These are phyloP conservation scores for Zanthoxylum bungeanum DNA, from an alignment of 345 rosid genomes.

Conservation along the genomic window DNA sequence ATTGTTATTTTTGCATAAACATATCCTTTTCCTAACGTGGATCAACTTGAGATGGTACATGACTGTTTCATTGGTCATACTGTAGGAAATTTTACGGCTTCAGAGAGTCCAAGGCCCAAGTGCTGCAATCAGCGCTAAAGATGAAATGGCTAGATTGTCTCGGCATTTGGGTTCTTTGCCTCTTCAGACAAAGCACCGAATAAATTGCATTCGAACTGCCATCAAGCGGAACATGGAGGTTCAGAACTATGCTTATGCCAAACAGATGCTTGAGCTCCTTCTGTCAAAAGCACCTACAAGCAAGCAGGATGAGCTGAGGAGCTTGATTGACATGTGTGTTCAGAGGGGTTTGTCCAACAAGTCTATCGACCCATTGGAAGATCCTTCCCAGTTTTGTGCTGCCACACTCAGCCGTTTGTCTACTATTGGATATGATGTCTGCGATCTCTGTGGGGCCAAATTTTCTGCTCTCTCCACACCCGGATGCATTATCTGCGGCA, in stretches of 20 bases:
- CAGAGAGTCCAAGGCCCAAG: constrained; percentile 91
- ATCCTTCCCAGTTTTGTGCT: constrained; percentile 91
- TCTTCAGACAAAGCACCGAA: constrained; percentile 87
- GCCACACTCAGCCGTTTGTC: constrained; percentile 95
- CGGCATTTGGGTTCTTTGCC: constrained; percentile 91
- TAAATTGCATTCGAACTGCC: constrained; percentile 93
- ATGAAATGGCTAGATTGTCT: constrained; percentile 95
- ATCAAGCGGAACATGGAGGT: constrained; percentile 97
- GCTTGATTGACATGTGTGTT: constrained; percentile 83
- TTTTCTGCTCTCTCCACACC: constrained; percentile 88
- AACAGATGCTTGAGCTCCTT: constrained; percentile 97
- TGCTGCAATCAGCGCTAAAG: constrained; percentile 91
- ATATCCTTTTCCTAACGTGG: not conserved
- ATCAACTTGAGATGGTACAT: not conserved
- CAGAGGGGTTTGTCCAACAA: constrained; percentile 86
- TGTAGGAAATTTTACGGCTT: constrained; percentile 84
- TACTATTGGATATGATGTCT: constrained; percentile 93
- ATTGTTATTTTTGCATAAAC: too few relatives aligned
- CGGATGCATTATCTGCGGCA: constrained; percentile 95
- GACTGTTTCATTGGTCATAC: constrained; percentile 8
- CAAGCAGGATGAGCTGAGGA: constrained; percentile 88
- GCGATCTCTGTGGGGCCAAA: constrained; percentile 93
- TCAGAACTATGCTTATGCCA: constrained; percentile 84
- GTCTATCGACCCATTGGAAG: constrained; percentile 93
- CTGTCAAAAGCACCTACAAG: constrained; percentile 84